Evolutionary conservation across 768 basidiomycete species (phyloP).

Genomic region (Suillus paluster): DNA sequence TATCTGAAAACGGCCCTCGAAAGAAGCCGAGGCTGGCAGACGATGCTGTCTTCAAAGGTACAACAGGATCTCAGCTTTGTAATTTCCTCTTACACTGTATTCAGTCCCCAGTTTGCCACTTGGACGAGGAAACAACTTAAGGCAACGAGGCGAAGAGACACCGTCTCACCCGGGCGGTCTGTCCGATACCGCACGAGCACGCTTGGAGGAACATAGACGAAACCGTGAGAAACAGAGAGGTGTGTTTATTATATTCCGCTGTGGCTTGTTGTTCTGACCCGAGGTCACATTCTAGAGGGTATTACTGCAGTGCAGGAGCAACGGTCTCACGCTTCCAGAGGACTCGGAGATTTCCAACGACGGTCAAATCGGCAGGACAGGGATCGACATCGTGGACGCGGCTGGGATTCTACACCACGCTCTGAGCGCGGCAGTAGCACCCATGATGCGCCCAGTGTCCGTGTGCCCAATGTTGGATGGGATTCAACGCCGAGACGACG

Average conservation of each 20-base stretch:
- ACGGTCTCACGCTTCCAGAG: slow-evolving; percentile 63
- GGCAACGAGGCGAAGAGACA: slow-evolving; percentile 86
- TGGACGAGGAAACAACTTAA: slow-evolving; percentile 54
- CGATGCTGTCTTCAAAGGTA: slow-evolving; percentile 89
- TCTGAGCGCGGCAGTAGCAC: slow-evolving; percentile 50
- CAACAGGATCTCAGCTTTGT: slow-evolving; percentile 15
- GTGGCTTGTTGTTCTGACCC: background rate
- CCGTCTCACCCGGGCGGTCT: slow-evolving; percentile 93
- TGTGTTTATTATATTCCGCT: slow-evolving; percentile 22
- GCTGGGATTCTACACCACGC: slow-evolving; percentile 68
- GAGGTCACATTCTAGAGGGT: slow-evolving; percentile 56
- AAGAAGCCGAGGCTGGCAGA: slow-evolving; percentile 67
- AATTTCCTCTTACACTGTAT: background rate
- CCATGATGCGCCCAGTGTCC: slow-evolving; percentile 77
- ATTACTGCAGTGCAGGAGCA: slow-evolving; percentile 62
- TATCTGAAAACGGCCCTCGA: slow-evolving; percentile 48
- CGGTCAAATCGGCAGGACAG: slow-evolving; percentile 70
- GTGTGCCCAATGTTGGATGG: slow-evolving; percentile 93
- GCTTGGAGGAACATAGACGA: slow-evolving; percentile 78
- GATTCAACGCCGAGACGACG: slow-evolving; percentile 83
- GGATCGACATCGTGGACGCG: slow-evolving; percentile 33
- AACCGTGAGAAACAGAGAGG: slow-evolving; percentile 74
- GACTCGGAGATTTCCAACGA: slow-evolving; percentile 93
- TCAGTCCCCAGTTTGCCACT: slow-evolving; percentile 81
- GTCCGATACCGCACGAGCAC: slow-evolving; percentile 69